A percentile compares a stretch with the other conserved stretches of the same genome.
These are phyloP conservation scores for Dimocarpus longan DNA, from an alignment of 345 rosid species.

Conservation along the genomic window DNA sequence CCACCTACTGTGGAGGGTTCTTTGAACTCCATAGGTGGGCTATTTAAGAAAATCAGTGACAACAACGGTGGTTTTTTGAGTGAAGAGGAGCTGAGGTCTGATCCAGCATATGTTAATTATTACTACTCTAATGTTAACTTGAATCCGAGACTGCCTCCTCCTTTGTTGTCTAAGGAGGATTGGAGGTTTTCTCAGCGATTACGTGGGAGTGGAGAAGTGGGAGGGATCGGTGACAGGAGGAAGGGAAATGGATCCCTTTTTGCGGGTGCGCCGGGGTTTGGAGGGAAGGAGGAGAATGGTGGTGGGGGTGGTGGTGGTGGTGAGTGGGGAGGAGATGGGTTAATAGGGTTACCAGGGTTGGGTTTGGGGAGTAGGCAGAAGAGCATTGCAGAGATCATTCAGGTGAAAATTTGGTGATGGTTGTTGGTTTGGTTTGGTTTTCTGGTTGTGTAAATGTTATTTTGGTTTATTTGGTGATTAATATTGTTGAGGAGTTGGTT, in stretches of 20 bases:
- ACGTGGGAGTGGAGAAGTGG: constrained; percentile 38
- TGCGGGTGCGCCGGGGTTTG: constrained; percentile 75
- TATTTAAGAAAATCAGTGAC: constrained; percentile 40
- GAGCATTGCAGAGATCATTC: constrained; percentile 85
- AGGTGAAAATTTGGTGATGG: constrained; percentile 48
- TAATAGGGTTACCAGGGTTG: constrained; percentile 72
- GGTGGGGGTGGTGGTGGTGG: constrained; percentile 29
- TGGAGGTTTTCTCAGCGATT: constrained; percentile 74
- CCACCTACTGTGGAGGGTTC: constrained; percentile 96
- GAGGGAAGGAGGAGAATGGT: constrained; percentile 46
- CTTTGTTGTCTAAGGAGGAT: constrained; percentile 81
- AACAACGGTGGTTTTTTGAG: constrained; percentile 45
- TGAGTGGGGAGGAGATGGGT: constrained; percentile 89
- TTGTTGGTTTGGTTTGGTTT: constrained; percentile 19
- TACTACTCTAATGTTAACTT: constrained; percentile 75
- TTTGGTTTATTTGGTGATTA: constrained; percentile 4
- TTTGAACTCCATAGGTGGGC: constrained; percentile 63
- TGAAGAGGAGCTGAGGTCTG: constrained; percentile 82
- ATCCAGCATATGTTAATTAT: constrained; percentile 73
- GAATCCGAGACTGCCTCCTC: constrained; percentile 93
- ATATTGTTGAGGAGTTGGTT: not conserved
- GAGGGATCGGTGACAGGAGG: constrained; percentile 70
- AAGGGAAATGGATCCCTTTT: constrained; percentile 61
- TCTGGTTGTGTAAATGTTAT: not conserved
- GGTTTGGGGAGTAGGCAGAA: constrained; percentile 74